Evolutionary conservation across 331 rosid genomes (phyloP), one percentile per base, ranked within the genome.

Genomic region (Telfairia occidentalis): DNA sequence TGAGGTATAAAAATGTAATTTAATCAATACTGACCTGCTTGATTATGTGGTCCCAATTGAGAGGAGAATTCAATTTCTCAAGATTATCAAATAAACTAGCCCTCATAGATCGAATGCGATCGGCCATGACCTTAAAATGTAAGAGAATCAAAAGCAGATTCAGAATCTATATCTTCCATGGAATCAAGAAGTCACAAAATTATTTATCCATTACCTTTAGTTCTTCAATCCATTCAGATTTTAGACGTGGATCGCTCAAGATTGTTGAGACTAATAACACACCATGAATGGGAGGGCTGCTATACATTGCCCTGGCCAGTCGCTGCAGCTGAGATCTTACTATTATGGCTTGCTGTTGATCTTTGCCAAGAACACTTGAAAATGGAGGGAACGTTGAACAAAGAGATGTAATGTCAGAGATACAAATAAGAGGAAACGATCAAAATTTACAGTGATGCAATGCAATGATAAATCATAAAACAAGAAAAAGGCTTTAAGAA

Each of bases 1-100:
- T 10, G 10, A 37, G 71, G 30, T 19, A 37, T 2, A 19, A 5
- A 37, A 35, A 64, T n/a, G 49, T 1, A 18, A 61, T 12, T 35
- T 37, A 21, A 21, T 5, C 50, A 38, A 70, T 12, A 48, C 77
- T 10, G 19, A 88, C 92, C 92, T 89, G 93, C 26, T 63, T 67
- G 69, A 87, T 84, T 78, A 89, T 79, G 71, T 89, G 89, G 71
- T 86, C 86, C 91, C 88, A 86, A 64, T 80, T 82, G 78, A 79
- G 78, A 85, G 84, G 81, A 66, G 88, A 85, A 48, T 75, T 75
- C 84, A 83, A 72, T 5, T 83, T 73, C 84, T 83, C 83, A 15
- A 89, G 89, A 67, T 38, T 79, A 34, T 32, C 77, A 4, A 77
- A 83, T 28, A 89, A 83, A 66, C 77, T 61, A 61, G 58, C 52